Conservation (phyloP, 495 filamentous ascomycete genomes). For the Stereocaulon alpinum region DNA sequence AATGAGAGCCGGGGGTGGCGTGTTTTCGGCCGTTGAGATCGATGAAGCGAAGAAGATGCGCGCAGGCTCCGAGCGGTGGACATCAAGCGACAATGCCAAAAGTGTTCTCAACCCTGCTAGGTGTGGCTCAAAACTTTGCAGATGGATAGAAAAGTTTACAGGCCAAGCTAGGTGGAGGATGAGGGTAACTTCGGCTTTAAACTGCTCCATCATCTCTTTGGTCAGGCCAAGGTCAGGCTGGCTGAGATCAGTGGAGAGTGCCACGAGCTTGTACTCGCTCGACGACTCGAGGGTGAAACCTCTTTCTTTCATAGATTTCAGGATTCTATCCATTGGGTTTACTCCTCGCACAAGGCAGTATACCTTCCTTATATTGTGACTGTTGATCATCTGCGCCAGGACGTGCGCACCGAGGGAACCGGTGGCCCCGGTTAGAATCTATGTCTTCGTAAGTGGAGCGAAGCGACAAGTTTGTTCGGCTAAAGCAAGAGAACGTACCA, state of each 20-base stretch:
- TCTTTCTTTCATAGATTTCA: no score
- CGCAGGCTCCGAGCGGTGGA: slow-evolving; percentile 32
- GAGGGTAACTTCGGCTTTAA: slow-evolving; percentile 20
- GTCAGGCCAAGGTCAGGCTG: slow-evolving; percentile 22
- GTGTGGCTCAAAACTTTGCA: slow-evolving; percentile 25
- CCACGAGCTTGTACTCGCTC: no score
- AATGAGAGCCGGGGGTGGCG: slow-evolving; percentile 24
- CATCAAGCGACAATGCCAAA: slow-evolving; percentile 41
- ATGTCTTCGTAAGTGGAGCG: no score
- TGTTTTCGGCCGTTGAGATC: slow-evolving; percentile 36
- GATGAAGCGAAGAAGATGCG: slow-evolving; percentile 42
- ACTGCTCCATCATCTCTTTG: slow-evolving; percentile 24
- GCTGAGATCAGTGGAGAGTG: slow-evolving; percentile 35
- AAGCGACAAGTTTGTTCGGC: no score
- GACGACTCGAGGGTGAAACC: no score
- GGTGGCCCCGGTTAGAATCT: no score
- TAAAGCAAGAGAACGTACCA: no score
- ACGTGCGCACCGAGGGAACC: no score
- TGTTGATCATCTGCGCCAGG: no score
- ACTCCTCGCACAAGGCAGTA: no score
- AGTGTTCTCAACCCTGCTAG: slow-evolving; percentile 38
- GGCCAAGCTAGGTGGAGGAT: slow-evolving; percentile 11
- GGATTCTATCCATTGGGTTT: no score
- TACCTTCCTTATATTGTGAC: no score
- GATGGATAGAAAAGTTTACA: slow-evolving; percentile 18